Evolutionary conservation across 441 rosid species (phyloP), one percentile per base, ranked within the genome.

Genomic region (Adansonia madagascariensis): DNA sequence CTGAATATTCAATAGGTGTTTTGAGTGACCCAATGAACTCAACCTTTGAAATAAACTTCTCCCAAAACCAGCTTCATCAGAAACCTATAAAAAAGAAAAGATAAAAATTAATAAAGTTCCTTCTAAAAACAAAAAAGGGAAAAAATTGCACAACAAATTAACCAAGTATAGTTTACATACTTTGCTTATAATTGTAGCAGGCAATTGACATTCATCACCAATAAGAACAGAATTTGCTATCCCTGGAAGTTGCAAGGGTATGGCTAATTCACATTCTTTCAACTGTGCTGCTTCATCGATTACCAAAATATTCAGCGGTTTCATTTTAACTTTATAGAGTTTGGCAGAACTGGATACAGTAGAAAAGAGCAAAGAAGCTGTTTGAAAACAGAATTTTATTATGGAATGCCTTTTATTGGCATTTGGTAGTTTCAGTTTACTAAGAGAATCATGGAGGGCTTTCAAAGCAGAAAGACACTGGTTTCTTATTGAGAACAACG

Each of bases 261-360:
- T 84, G 10, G 73, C 68, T 17, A 81, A 87, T 68, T 87, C 91
- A 44, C 88, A 80, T 61, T 89, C 92, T 68, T 79, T 87, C 47
- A 89, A n/a, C 60, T 85, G 88, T 39, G 85, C 86, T 1, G 90
- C 90, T 74, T 89, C 90, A 52, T 89, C 92, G 7, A 89, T 84
- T 2, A 89, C 84, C 76, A 87, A 66, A 10, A 85, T 41, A 52
- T 79, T 59, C 27, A 83, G 47, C 10, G 89, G 85, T 39, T 76
- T 46, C 79, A 73, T 66, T 12, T 10, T 43, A 46, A 72, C 53
- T 1, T 55, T 77, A 17, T 62, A 75, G 50, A 89, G 83, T 67
- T 71, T 84, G 56, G 64, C 72, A 5, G 90, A 85, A 59, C 77
- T 52, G 10, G 87, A 76, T 22, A 84, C 88, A n/a, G 90, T 89